phyloP scores from a whole-genome alignment of 78 protist species.

The Cavenderia fasciculata region DNA sequence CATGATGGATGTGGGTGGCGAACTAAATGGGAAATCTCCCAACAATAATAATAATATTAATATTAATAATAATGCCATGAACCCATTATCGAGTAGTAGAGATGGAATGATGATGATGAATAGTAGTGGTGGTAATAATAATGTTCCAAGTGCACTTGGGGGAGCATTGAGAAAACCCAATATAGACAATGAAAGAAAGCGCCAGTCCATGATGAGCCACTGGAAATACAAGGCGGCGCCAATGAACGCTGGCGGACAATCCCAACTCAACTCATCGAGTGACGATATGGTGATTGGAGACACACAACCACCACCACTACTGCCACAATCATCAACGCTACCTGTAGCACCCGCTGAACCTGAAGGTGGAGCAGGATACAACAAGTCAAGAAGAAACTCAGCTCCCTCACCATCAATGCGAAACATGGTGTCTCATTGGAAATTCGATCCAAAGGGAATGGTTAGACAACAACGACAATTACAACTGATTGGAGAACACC shows the following conservation, averaged over 20 bases:
- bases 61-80: no score
- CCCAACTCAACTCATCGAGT: background rate
- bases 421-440: constrained; percentile 62
- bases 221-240: constrained; percentile 50
- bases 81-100: no score
- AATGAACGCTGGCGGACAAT: background rate
- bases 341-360: background rate
- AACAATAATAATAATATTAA: no score
- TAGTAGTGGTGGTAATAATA: no score
- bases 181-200: constrained; percentile 34
- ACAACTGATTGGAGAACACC: constrained; percentile 30
- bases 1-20: no score
- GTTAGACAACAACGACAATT: constrained; percentile 41
- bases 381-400: constrained; percentile 44
- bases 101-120: no score
- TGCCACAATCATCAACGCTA: background rate
- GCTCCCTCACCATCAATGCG: constrained; percentile 13
- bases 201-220: constrained; percentile 34
- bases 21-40: no score
- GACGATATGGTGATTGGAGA: background rate
- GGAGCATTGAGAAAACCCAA: no score
- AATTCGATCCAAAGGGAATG: constrained; percentile 28
- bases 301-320: background rate
- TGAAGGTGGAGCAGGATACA: background rate
- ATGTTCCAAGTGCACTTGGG: no score